Percentiles rank a stretch among this genome's conserved stretches.
Evolutionary conservation across 2,329 filamentous ascomycete genomes (phyloP).

Genomic region (Colletotrichum gigasporum): DNA sequence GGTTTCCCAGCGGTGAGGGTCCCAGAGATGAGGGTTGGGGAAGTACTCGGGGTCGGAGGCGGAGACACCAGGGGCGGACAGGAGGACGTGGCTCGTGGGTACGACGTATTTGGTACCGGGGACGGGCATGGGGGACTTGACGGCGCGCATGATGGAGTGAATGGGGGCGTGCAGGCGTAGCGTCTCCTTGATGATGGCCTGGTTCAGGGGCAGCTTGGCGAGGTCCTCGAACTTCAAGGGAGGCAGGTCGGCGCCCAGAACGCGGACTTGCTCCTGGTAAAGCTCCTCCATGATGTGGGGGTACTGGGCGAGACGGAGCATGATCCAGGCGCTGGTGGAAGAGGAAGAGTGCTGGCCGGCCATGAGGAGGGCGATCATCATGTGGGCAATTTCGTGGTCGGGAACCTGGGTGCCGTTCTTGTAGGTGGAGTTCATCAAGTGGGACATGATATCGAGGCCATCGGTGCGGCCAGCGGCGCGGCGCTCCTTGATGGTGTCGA

Average conservation of each 20-base stretch:
- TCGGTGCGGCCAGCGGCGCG: slow-evolving; percentile 62
- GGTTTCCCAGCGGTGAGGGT: slow-evolving; percentile 89
- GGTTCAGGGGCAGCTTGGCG: slow-evolving; percentile 81
- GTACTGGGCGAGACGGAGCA: slow-evolving; percentile 80
- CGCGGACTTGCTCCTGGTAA: slow-evolving; percentile 80
- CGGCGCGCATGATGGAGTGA: slow-evolving; percentile 92
- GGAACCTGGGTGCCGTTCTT: slow-evolving; percentile 84
- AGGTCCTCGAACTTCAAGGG: slow-evolving; percentile 81
- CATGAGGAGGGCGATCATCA: slow-evolving; percentile 95
- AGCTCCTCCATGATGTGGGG: slow-evolving; percentile 84
- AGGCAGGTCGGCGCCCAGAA: slow-evolving; percentile 79
- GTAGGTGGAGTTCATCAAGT: slow-evolving; percentile 86
- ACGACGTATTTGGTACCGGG: slow-evolving; percentile 85
- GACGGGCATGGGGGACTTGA: slow-evolving; percentile 87
- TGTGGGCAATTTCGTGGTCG: slow-evolving; percentile 86
- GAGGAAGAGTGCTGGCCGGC: slow-evolving; percentile 91
- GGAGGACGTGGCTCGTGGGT: slow-evolving; percentile 81
- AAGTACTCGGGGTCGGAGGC: slow-evolving; percentile 79
- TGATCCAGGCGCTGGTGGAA: slow-evolving; percentile 85
- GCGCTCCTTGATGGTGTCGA: slow-evolving; percentile 81
- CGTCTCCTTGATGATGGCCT: slow-evolving; percentile 89
- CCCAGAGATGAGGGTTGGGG: slow-evolving; percentile 83
- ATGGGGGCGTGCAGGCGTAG: slow-evolving; percentile 92
- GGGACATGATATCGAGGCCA: slow-evolving; percentile 85
- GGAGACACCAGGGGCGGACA: slow-evolving; percentile 86